Evolutionary conservation across 1,139 yeast species (phyloP).

Genomic region (Hemisphaericaspora xylofermentans): DNA sequence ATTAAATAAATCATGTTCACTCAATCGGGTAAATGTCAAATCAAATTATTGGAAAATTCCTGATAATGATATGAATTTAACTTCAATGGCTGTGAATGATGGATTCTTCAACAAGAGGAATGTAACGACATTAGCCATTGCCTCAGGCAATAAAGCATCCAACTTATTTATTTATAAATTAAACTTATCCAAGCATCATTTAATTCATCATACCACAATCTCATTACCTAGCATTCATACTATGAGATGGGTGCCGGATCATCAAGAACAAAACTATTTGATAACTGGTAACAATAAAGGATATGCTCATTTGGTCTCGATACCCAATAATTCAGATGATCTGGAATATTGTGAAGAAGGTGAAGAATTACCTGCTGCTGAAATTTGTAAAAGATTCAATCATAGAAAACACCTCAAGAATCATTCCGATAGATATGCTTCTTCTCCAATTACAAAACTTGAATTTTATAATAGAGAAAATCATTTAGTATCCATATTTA

Average conservation of each 20-base stretch:
- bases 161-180: constrained; percentile 69
- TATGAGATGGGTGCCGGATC: constrained; percentile 56
- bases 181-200: constrained; percentile 38
- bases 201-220: constrained; percentile 76
- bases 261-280: constrained; percentile 32
- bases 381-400: constrained; percentile 70
- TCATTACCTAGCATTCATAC: constrained; percentile 66
- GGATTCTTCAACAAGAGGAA: constrained; percentile 26
- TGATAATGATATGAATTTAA: constrained; percentile 55
- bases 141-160: constrained; percentile 53
- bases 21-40: constrained; percentile 44
- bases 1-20: constrained; percentile 41
- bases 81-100: constrained; percentile 42
- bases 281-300: constrained; percentile 75
- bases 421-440: constrained; percentile 25
- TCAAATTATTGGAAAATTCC: constrained; percentile 76
- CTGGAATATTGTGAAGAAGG: constrained; percentile 6
- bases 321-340: constrained; percentile 49
- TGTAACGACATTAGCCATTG: constrained; percentile 52
- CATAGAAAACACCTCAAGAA: constrained; percentile 59
- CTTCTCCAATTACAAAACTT: constrained; percentile 27
- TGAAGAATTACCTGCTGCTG: constrained; percentile 54
- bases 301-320: constrained; percentile 60
- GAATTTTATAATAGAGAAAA: constrained; percentile 22
- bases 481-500: constrained; percentile 54